Evolutionary conservation across 2,329 filamentous ascomycete species (phyloP), one percentile per base, ranked within the genome.

Genomic region (Calonectria pseudoreteaudii): DNA sequence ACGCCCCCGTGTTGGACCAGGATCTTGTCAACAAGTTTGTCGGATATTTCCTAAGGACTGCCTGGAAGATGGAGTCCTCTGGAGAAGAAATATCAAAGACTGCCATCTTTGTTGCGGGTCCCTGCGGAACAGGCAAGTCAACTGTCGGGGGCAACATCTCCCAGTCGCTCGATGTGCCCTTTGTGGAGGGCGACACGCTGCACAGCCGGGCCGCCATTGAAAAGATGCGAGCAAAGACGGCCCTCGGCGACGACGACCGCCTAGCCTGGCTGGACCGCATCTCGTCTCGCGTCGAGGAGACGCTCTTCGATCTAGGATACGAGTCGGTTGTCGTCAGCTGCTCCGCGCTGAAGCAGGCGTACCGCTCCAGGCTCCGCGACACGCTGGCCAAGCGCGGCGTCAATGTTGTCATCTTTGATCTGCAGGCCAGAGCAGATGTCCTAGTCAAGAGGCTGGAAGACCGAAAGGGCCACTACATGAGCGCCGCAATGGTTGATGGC

Each of bases 121-220:
- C 85, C 5, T 85, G 84, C 66, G 86, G 85, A 4, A 83, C 83
- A n/a, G 85, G 85, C 3, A 86, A 86, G 75, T 83, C 84, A 0
- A 86, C 84, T 0, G 68, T 86, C 0, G 83, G 81, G 2, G 70
- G 74, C n/a, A 74, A 79, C 1, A 66, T 87, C n/a, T 80, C 83
- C 0, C 60, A 76, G 1, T 76, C 58, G 11, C 74, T 86, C 0
- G 69, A 76, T 18, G 77, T 80, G 4, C 82, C 85, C 0, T 85
- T 83, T 73, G 81, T 87, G n/a, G 85, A 87, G 74, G 86, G 85
- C 4, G 86, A 87, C 65, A 79, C 79, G 3, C 75, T 86, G 2
- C 85, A 86, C 73, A 82, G 80, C 2, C 75, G 70, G 14, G 77
- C 74, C 11, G 81, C 85, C 11, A 68, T 85, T 0, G 77, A 83